These are phyloP conservation scores for Ustilago lituana DNA, from an alignment of 1,284 basidiomycete species.

Conservation along the genomic window DNA sequence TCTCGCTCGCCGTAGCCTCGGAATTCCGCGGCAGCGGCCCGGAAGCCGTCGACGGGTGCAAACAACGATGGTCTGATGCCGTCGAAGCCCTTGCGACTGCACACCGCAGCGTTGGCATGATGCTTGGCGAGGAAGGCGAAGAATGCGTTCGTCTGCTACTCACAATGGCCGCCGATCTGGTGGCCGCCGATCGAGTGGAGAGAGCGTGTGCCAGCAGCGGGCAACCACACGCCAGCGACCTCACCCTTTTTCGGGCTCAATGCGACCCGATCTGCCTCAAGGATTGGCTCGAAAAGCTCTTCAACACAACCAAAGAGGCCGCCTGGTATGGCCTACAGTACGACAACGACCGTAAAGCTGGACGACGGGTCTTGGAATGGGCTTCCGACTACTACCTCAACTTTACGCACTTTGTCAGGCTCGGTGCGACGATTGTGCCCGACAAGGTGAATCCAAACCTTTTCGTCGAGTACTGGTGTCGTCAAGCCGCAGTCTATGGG, in stretches of 20 bases:
- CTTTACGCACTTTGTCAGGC: conserved; percentile 8
- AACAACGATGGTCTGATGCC: neutral
- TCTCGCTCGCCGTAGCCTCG: conserved; percentile 13
- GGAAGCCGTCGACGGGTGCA: neutral
- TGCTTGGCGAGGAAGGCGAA: no score
- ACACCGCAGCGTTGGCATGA: conserved; percentile 7
- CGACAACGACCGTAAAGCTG: neutral
- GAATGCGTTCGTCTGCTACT: conserved; percentile 43
- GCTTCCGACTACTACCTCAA: no score
- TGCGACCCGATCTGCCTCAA: no score
- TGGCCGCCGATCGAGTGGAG: neutral
- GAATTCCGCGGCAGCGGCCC: neutral
- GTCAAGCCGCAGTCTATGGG: no score
- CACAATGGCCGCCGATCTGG: conserved; percentile 31
- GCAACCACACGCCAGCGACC: neutral
- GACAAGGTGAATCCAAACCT: neutral
- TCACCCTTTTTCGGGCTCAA: conserved; percentile 1
- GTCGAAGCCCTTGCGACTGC: neutral
- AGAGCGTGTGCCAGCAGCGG: neutral
- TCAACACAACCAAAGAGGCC: no score
- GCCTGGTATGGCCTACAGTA: no score
- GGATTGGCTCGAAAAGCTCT: conserved; percentile 2
- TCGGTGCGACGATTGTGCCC: neutral
- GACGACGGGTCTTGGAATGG: neutral
- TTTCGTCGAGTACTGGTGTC: conserved; percentile 4